A percentile compares a stretch with the other conserved stretches of the same genome.
Conservation (phyloP, 176 grass and related monocot genomes). For the Lolium perenne region DNA sequence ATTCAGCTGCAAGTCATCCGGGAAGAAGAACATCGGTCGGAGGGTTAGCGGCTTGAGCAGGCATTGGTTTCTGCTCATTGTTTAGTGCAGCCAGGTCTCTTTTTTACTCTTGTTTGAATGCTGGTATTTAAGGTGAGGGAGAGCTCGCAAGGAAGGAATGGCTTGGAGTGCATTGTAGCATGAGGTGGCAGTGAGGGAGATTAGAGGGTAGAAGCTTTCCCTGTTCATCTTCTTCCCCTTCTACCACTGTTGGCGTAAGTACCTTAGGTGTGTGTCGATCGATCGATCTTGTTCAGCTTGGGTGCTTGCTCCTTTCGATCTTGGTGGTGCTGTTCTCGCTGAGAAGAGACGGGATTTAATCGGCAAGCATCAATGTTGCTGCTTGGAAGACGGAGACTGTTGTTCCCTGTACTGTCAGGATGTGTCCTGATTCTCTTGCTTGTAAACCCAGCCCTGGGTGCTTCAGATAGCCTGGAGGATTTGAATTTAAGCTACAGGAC, state of each 20-base stretch:
- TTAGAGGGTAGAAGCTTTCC: slow-evolving; percentile 25
- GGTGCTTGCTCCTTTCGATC: slow-evolving; percentile 8
- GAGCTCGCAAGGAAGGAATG: slow-evolving; percentile 63
- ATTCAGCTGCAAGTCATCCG: slow-evolving; percentile 54
- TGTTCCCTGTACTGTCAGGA: slow-evolving; percentile 26
- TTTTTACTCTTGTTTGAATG: slow-evolving; percentile 26
- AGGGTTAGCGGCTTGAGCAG: background rate
- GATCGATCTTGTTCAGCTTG: background rate
- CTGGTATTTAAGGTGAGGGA: slow-evolving; percentile 42
- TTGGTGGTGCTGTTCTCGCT: slow-evolving; percentile 21
- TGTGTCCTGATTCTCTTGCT: slow-evolving; percentile 35
- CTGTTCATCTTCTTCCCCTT: slow-evolving; percentile 11
- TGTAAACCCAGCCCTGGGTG: slow-evolving; percentile 13
- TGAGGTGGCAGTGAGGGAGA: slow-evolving; percentile 42
- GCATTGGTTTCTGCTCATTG: slow-evolving; percentile 38
- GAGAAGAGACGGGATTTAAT: background rate
- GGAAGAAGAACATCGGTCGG: background rate
- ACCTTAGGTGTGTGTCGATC: background rate
- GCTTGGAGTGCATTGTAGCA: slow-evolving; percentile 30
- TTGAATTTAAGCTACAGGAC: slow-evolving; percentile 40
- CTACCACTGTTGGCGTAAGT: slow-evolving; percentile 11
- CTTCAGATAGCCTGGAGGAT: slow-evolving; percentile 12
- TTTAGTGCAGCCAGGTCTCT: slow-evolving; percentile 40
- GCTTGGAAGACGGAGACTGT: slow-evolving; percentile 47
- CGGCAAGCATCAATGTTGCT: slow-evolving; percentile 47